Percentiles rank a stretch among this genome's conserved stretches.
Conservation (phyloP, 495 filamentous ascomycete genomes). For the Sphaerosporella brunnea region DNA sequence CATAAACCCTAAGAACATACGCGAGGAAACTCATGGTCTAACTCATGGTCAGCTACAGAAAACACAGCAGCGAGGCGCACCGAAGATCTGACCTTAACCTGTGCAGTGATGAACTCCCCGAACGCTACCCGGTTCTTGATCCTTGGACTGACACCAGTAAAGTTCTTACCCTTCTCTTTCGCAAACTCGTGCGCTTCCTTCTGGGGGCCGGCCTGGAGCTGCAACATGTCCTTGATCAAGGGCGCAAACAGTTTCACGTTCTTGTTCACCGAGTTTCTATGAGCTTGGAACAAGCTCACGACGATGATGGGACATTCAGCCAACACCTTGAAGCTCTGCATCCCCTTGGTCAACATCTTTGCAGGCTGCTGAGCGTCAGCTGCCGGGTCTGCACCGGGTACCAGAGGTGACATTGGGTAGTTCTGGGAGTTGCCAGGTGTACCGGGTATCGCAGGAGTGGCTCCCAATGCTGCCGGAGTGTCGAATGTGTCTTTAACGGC, state of each 20-base stretch:
- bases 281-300: constrained; percentile 91
- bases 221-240: constrained; percentile 69
- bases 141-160: constrained; percentile 81
- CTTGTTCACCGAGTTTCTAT: constrained; percentile 53
- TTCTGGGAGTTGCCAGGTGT: constrained; percentile 50
- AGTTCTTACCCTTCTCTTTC: constrained; percentile 52
- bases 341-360: constrained; percentile 65
- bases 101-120: constrained; percentile 91
- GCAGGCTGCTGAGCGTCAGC: constrained; percentile 59
- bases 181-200: constrained; percentile 80
- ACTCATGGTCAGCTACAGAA: neutral
- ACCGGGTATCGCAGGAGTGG: constrained; percentile 50
- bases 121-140: constrained; percentile 90
- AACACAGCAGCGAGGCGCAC: neutral
- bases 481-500: constrained; percentile 90
- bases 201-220: constrained; percentile 83
- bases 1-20: constrained; percentile 77
- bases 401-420: constrained; percentile 71
- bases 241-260: constrained; percentile 92
- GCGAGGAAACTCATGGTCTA: constrained; percentile 93
- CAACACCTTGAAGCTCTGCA: constrained; percentile 98
- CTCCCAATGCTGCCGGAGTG: constrained; percentile 37
- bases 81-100: constrained; percentile 48
- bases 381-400: constrained; percentile 56
- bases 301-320: constrained; percentile 98